These are phyloP conservation scores for Yamadazyma phyllophila DNA, from an alignment of 805 yeast species.

Conservation along the genomic window DNA sequence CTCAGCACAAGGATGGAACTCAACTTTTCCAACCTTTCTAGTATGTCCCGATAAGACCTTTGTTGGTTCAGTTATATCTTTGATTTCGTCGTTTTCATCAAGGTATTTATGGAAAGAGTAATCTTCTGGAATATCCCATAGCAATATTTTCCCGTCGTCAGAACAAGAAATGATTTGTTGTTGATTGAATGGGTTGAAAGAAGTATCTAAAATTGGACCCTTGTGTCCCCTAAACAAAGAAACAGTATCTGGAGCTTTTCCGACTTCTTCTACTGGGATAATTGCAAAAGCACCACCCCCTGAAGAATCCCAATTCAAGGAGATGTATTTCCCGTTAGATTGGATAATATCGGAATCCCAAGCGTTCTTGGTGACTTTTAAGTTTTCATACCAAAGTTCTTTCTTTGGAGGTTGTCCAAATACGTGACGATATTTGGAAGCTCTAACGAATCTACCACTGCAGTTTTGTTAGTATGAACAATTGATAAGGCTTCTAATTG, in stretches of 20 bases:
- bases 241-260: conserved; percentile 90
- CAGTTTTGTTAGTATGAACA: conserved; percentile 6
- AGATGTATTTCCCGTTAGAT: conserved; percentile 79
- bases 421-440: conserved; percentile 95
- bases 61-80: conserved; percentile 65
- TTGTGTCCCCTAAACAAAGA: conserved; percentile 95
- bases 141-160: conserved; percentile 72
- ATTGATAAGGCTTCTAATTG: background rate
- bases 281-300: conserved; percentile 99
- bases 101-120: conserved; percentile 66
- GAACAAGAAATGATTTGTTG: conserved; percentile 74
- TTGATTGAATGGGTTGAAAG: conserved; percentile 88
- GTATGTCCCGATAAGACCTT: conserved; percentile 80
- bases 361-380: conserved; percentile 83
- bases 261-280: conserved; percentile 79
- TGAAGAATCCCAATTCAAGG: conserved; percentile 90
- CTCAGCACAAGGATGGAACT: conserved; percentile 84
- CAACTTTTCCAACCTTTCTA: conserved; percentile 90
- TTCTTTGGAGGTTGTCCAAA: conserved; percentile 80
- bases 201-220: conserved; percentile 93
- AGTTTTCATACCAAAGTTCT: conserved; percentile 71
- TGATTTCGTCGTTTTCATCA: conserved; percentile 53
- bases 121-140: conserved; percentile 86
- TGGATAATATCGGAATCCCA: conserved; percentile 93
- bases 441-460: conserved; percentile 89